phyloP scores from a whole-genome alignment of 2,329 filamentous ascomycete species.

The Tolypocladium endophyticum region DNA sequence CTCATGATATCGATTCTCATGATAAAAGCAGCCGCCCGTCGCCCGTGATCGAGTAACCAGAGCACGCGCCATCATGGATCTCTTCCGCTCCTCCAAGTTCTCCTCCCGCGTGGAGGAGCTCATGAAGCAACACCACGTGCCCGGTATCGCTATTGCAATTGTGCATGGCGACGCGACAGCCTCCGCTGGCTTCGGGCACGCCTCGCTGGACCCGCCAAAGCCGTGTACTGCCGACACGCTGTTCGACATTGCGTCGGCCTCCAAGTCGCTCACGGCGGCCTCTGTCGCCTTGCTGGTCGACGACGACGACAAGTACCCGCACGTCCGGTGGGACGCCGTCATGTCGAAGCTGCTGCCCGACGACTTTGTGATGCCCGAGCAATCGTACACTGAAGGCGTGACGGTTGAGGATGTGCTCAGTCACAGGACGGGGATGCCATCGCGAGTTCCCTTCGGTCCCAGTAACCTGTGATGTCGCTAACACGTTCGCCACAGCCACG shows the following conservation, averaged over 20 bases:
- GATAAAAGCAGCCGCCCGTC: background rate
- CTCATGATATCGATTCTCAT: background rate
- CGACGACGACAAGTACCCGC: slow-evolving; percentile 10
- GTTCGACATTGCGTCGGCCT: slow-evolving; percentile 15
- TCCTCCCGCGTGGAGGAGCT: slow-evolving; percentile 7
- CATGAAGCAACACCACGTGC: slow-evolving; percentile 10
- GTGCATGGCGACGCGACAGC: slow-evolving; percentile 6
- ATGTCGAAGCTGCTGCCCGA: slow-evolving; percentile 14
- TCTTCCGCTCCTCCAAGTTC: slow-evolving; percentile 8
- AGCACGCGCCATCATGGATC: slow-evolving; percentile 5
- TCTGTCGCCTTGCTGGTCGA: slow-evolving; percentile 13
- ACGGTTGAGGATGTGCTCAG: slow-evolving; percentile 14
- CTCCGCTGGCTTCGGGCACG: slow-evolving; percentile 12
- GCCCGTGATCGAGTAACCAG: background rate
- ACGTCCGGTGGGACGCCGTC: slow-evolving; percentile 11
- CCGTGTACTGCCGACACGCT: slow-evolving; percentile 13
- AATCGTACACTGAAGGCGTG: slow-evolving; percentile 7
- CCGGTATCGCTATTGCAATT: slow-evolving; percentile 14
- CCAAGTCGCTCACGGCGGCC: slow-evolving; percentile 16
- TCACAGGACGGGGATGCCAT: slow-evolving; percentile 14
- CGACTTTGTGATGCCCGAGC: slow-evolving; percentile 14
- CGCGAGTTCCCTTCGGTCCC: slow-evolving; percentile 2
- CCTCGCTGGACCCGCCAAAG: slow-evolving; percentile 7
- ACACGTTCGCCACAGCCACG: slow-evolving; percentile 8
- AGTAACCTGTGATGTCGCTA: background rate